Evolutionary conservation across 116 monocot genomes (phyloP).

Genomic region (Phalaenopsis hybrid): DNA sequence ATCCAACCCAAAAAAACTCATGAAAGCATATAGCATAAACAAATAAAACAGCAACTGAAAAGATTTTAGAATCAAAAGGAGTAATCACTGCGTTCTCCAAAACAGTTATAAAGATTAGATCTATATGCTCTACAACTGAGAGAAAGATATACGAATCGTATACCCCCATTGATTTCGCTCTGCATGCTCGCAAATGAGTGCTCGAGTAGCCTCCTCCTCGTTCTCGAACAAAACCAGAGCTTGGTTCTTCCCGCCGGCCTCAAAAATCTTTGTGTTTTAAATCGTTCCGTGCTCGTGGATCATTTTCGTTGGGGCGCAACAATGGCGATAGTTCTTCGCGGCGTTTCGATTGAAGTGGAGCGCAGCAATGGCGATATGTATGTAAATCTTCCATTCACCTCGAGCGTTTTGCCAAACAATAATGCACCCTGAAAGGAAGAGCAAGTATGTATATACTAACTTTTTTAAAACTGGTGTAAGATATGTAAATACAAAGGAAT

Average conservation of each 20-base stretch:
- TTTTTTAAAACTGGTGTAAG: too few relatives aligned
- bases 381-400: conserved; percentile 54
- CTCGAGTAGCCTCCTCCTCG: conserved; percentile 84
- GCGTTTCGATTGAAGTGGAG: conserved; percentile 82
- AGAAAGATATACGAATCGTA: conserved; percentile 81
- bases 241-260: conserved; percentile 83
- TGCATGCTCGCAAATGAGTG: conserved; percentile 85
- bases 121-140: conserved; percentile 73
- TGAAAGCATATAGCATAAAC: neutral
- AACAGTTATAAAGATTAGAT: too few relatives aligned
- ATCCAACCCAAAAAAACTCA: too few relatives aligned
- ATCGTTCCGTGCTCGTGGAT: conserved; percentile 82
- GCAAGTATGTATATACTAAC: too few relatives aligned
- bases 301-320: conserved; percentile 87
- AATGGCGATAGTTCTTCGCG: conserved; percentile 78
- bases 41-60: neutral
- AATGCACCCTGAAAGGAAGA: conserved; percentile 42
- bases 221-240: conserved; percentile 67
- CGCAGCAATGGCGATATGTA: neutral
- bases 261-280: conserved; percentile 53
- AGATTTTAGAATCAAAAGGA: neutral
- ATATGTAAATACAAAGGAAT: too few relatives aligned
- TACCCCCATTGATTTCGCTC: conserved; percentile 35
- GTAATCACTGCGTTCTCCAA: too few relatives aligned
- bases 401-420: conserved; percentile 73